Evolutionary conservation across 345 rosid genomes (phyloP), one percentile per base, ranked within the genome.

Genomic region (Acer campestre): DNA sequence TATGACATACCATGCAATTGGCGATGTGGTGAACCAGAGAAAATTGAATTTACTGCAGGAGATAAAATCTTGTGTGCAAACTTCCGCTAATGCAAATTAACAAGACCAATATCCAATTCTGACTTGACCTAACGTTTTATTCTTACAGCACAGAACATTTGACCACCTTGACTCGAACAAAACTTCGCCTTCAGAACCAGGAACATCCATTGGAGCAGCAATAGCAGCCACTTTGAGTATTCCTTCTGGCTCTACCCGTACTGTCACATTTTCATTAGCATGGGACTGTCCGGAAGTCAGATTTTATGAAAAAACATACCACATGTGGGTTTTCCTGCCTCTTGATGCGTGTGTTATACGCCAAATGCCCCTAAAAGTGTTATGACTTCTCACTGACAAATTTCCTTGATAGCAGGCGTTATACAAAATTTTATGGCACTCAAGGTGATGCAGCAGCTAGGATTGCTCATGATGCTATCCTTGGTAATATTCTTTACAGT

Each of bases 241-340:
- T 83, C 99, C 97, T 70, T 82, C 97, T 0, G 90, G 82, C 25
- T 81, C 90, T 74, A 84, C 75, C 35, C 91, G 91, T 46, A 84
- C 85, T n/a, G 87, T 90, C 62, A 93, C 89, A 17, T 94, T 95
- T 84, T 90, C 98, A 0, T 86, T 95, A 82, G 89, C 98, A 53
- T 95, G 98, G 97, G 98, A 95, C 81, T 90, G 97, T 78, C 99
- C 99, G 13, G 99, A 95, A 83, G 88, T 86, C 63, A 83, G 82
- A 76, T 95, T 94, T 79, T 79, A 78, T 35, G 86, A 89, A 40
- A 92, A 92, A 78, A 87, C 91, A 75, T 95, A 95, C 81, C 88
- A 92, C 82, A 92, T 93, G 99, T 91, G 58, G 77, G 80, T 69
- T 64, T n/a, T 25, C 13, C 22, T 0, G 51, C 29, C 42, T 61